A percentile compares a stretch with the other conserved stretches of the same genome.
Conservation (phyloP, 1,284 basidiomycete genomes). For the Ustilago loliicola region DNA sequence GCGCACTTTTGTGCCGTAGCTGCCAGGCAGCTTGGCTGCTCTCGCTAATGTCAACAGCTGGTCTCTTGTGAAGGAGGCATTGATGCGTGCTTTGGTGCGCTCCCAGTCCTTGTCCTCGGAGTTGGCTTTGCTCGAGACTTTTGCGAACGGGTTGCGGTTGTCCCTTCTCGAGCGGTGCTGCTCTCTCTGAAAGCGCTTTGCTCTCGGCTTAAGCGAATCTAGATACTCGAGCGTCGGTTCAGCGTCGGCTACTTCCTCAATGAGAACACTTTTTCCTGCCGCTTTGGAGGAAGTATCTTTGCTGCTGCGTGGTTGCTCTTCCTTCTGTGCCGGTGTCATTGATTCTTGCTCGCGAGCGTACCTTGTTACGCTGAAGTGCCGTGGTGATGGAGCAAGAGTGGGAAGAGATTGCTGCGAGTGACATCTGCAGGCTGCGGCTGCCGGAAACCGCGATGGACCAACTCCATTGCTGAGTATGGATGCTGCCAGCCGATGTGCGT, state of each 20-base stretch:
- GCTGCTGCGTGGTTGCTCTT: neutral
- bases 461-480: constrained; percentile 27
- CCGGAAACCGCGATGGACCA: constrained; percentile 34
- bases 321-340: neutral
- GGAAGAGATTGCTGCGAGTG: neutral
- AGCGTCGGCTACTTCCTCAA: constrained; percentile 34
- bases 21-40: constrained; percentile 38
- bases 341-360: neutral
- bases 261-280: constrained; percentile 10
- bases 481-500: constrained; percentile 35
- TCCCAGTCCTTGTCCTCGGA: constrained; percentile 50
- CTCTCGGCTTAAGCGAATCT: constrained; percentile 42
- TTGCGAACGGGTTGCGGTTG: constrained; percentile 31
- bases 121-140: constrained; percentile 8
- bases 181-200: neutral
- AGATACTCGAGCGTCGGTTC: constrained; percentile 48
- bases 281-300: neutral
- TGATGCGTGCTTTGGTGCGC: constrained; percentile 32
- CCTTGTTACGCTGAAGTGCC: constrained; percentile 17
- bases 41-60: constrained; percentile 34
- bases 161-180: constrained; percentile 7
- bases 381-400: neutral
- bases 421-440: constrained; percentile 19
- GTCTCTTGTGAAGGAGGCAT: constrained; percentile 45
- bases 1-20: constrained; percentile 21